phyloP scores from a whole-genome alignment of 2,329 filamentous ascomycete genomes.

The Aspergillus sp. region DNA sequence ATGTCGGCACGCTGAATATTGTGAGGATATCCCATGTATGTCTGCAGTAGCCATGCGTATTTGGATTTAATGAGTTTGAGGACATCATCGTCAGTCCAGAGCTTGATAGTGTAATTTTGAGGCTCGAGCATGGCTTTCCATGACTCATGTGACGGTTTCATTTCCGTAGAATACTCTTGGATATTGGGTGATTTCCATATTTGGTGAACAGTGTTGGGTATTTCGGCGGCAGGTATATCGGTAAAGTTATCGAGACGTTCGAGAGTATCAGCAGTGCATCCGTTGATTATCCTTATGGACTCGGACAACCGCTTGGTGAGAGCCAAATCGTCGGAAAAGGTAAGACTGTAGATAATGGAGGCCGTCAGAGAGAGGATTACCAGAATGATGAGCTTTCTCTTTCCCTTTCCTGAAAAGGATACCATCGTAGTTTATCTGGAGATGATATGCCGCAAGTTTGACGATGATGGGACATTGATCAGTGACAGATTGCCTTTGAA shows the following conservation, averaged over 20 bases:
- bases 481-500: no score
- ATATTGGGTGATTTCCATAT: conserved; percentile 11
- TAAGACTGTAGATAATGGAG: no score
- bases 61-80: conserved; percentile 8
- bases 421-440: no score
- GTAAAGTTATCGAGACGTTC: neutral
- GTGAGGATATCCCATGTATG: conserved; percentile 10
- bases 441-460: no score
- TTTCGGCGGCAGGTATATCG: neutral
- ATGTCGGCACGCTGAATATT: conserved; percentile 16
- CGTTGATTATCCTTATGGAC: neutral
- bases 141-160: conserved; percentile 1
- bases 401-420: no score
- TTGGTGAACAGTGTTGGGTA: conserved; percentile 13
- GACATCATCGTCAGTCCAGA: conserved; percentile 15
- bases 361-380: no score
- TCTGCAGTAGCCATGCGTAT: conserved; percentile 14
- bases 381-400: no score
- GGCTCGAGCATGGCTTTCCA: conserved; percentile 6
- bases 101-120: conserved; percentile 12
- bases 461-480: no score
- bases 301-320: neutral
- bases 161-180: conserved; percentile 5
- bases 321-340: neutral
- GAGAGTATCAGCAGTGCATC: neutral